Conservation (phyloP, 2,329 filamentous ascomycete genomes). For the Nothophoma quercina region DNA sequence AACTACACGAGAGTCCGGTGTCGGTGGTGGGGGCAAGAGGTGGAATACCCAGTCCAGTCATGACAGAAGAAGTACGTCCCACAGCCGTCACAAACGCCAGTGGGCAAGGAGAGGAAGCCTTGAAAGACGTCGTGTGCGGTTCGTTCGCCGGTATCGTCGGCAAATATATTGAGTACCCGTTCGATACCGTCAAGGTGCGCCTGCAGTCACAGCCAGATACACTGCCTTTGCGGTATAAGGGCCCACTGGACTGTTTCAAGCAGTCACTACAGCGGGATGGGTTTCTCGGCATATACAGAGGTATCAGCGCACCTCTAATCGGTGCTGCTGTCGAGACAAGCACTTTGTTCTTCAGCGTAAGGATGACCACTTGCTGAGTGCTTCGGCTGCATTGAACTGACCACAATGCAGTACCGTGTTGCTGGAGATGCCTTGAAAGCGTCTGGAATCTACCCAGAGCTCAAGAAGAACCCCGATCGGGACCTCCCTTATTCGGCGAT, state of each 20-base stretch:
- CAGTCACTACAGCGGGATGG: slow-evolving; percentile 84
- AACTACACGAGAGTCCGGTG: slow-evolving; percentile 39
- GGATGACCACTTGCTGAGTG: slow-evolving; percentile 16
- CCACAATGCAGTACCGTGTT: slow-evolving; percentile 52
- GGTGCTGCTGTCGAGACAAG: slow-evolving; percentile 93
- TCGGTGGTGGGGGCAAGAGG: slow-evolving; percentile 43
- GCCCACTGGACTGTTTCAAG: slow-evolving; percentile 91
- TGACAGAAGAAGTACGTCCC: slow-evolving; percentile 27
- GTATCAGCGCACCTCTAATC: slow-evolving; percentile 87
- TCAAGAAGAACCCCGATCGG: slow-evolving; percentile 50
- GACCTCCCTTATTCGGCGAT: slow-evolving; percentile 78
- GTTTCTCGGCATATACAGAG: slow-evolving; percentile 83
- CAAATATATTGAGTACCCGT: slow-evolving; percentile 98
- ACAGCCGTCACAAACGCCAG: slow-evolving; percentile 20
- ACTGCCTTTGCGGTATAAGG: slow-evolving; percentile 80
- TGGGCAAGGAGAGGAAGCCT: slow-evolving; percentile 67
- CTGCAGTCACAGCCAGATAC: slow-evolving; percentile 93
- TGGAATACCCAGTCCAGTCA: slow-evolving; percentile 28
- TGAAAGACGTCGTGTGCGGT: slow-evolving; percentile 89
- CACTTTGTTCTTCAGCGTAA: slow-evolving; percentile 84
- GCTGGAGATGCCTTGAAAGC: slow-evolving; percentile 69
- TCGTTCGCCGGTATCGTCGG: slow-evolving; percentile 90
- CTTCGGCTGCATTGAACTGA: slow-evolving; percentile 27
- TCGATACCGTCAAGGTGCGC: slow-evolving; percentile 97
- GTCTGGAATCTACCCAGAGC: slow-evolving; percentile 61